phyloP scores from a whole-genome alignment of 2,329 filamentous ascomycete genomes.

The Apiospora saccharicola region DNA sequence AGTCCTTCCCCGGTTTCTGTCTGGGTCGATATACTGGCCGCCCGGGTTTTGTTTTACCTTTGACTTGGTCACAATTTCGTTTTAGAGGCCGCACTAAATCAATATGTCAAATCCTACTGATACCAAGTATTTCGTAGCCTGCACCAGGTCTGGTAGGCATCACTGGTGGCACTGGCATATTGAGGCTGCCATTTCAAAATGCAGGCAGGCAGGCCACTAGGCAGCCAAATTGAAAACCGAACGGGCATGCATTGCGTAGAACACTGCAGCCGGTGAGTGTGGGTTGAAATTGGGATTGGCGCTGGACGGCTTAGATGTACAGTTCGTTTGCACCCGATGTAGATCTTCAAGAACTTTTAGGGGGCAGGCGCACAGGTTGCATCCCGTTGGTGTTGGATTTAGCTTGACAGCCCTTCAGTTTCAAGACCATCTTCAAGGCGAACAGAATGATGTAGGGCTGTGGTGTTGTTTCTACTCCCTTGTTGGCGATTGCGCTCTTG shows the following conservation, averaged over 20 bases:
- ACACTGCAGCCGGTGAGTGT: neutral
- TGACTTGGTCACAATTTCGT: neutral
- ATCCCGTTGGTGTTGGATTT: neutral
- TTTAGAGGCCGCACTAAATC: neutral
- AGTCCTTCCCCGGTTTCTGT: neutral
- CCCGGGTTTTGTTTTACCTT: neutral
- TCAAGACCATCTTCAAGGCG: neutral
- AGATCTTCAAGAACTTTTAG: neutral
- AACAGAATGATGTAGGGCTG: neutral
- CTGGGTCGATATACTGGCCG: neutral
- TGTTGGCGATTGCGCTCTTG: too few species aligned
- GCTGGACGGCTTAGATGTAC: neutral
- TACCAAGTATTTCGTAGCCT: neutral
- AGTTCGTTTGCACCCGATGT: neutral
- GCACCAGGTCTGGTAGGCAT: neutral
- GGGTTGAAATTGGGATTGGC: constrained; percentile 5
- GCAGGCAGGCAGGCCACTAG: neutral
- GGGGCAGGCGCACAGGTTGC: neutral
- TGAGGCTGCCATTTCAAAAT: neutral
- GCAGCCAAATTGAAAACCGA: neutral
- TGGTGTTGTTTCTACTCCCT: neutral
- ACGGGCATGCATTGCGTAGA: neutral
- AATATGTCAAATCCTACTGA: neutral
- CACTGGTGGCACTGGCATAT: neutral
- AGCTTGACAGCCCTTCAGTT: neutral